phyloP scores from a whole-genome alignment of 2,329 filamentous ascomycete genomes.

The Fusarium verrucosum region DNA sequence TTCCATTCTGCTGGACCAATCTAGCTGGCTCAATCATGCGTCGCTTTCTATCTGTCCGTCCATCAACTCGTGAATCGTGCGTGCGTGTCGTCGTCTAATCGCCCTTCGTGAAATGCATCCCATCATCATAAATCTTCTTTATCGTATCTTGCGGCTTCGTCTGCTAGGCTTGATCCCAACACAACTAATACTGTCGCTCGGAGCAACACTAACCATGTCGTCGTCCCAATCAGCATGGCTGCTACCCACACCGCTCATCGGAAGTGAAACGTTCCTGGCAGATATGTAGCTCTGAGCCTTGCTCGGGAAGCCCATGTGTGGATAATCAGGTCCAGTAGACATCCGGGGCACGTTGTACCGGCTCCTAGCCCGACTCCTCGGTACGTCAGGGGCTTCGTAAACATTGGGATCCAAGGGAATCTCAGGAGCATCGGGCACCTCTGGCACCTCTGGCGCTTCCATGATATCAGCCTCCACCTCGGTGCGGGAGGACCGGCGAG shows the following conservation, averaged over 20 bases:
- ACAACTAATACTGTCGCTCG: slow-evolving; percentile 70
- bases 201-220: slow-evolving; percentile 64
- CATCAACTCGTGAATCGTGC: slow-evolving; percentile 21
- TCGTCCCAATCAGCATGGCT: slow-evolving; percentile 56
- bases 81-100: slow-evolving; percentile 25
- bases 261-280: slow-evolving; percentile 52
- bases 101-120: slow-evolving; percentile 12
- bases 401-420: slow-evolving; percentile 29
- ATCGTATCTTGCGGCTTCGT: slow-evolving; percentile 41
- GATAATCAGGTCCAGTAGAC: slow-evolving; percentile 29
- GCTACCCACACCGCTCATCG: slow-evolving; percentile 54
- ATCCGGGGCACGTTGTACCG: slow-evolving; percentile 40
- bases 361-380: slow-evolving; percentile 46
- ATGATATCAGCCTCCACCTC: slow-evolving; percentile 43
- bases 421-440: slow-evolving; percentile 31
- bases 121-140: slow-evolving; percentile 8
- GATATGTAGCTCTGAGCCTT: slow-evolving; percentile 43
- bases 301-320: slow-evolving; percentile 33
- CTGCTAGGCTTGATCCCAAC: slow-evolving; percentile 56
- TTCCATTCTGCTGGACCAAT: slow-evolving; percentile 12
- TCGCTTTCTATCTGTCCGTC: slow-evolving; percentile 28
- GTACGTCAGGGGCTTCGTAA: slow-evolving; percentile 26
- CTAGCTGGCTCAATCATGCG: neutral
- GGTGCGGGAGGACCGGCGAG: slow-evolving; percentile 39
- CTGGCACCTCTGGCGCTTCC: slow-evolving; percentile 39